Percentiles rank a stretch among this genome's conserved stretches.
phyloP scores from a whole-genome alignment of 495 filamentous ascomycete genomes.

The Penicillium fimorum region DNA sequence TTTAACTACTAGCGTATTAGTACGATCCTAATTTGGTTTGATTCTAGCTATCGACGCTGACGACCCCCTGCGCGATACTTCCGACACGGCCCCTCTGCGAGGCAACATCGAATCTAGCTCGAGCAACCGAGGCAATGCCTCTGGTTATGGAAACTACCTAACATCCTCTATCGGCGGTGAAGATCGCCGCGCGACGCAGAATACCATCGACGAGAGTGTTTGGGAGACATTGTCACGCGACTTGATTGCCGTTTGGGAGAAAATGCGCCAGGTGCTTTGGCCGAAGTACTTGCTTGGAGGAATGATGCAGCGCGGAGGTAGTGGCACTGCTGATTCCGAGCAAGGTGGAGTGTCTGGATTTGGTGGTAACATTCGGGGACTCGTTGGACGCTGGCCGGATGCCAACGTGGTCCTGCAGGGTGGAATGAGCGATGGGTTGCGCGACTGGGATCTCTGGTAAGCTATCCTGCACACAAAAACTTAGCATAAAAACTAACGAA shows the following conservation, averaged over 20 bases:
- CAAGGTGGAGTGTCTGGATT: conserved; percentile 63
- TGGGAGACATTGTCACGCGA: conserved; percentile 94
- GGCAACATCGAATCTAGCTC: conserved; percentile 69
- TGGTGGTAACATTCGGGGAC: conserved; percentile 60
- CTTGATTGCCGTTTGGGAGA: conserved; percentile 89
- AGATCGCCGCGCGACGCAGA: conserved; percentile 86
- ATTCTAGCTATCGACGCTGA: conserved; percentile 78
- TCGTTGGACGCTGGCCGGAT: conserved; percentile 69
- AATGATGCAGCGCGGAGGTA: conserved; percentile 61
- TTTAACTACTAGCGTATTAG: not conserved
- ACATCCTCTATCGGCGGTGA: conserved; percentile 89
- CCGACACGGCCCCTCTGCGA: conserved; percentile 72
- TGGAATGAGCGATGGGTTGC: conserved; percentile 79
- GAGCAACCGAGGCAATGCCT: conserved; percentile 44
- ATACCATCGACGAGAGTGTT: conserved; percentile 95
- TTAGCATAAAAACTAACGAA: conserved; percentile 3
- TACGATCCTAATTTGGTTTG: conserved; percentile 12
- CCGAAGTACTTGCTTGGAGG: conserved; percentile 88
- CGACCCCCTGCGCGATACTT: conserved; percentile 71
- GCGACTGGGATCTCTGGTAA: conserved; percentile 97
- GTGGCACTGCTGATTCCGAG: conserved; percentile 66
- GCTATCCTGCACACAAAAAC: not conserved
- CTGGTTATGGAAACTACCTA: conserved; percentile 59
- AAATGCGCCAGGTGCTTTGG: conserved; percentile 97
- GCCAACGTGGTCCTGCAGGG: conserved; percentile 69